Conservation (phyloP, 106 monocot genomes). For the Dioscorea zingiberensis region DNA sequence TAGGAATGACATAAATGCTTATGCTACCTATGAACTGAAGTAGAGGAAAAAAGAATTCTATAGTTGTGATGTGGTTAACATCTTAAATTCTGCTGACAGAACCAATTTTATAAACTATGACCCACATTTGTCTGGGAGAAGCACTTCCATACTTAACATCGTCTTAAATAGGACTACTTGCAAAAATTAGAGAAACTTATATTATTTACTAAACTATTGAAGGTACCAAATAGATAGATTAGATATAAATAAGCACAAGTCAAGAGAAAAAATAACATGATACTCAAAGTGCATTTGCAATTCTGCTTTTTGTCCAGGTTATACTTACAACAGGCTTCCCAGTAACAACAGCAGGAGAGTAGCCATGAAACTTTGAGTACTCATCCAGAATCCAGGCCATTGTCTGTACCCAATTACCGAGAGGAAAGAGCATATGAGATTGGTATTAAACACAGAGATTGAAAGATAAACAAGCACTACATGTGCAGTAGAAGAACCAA, state of each 20-base stretch:
- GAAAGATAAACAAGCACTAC: not conserved
- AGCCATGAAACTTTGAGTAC: constrained; percentile 92
- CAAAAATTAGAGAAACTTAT: no score
- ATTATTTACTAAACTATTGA: no score
- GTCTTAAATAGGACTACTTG: no score
- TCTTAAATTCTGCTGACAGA: no score
- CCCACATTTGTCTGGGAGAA: no score
- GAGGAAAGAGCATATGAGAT: not conserved
- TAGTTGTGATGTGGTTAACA: no score
- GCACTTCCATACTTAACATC: no score
- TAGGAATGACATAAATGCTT: no score
- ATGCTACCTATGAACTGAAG: no score
- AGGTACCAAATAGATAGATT: not conserved
- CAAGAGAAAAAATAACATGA: not conserved
- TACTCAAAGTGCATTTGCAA: not conserved
- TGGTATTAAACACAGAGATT: not conserved
- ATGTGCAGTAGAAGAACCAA: no score
- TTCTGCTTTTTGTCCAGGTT: not conserved
- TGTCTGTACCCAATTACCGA: constrained; percentile 37
- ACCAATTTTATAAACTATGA: no score
- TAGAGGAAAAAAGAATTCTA: no score
- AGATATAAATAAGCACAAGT: not conserved
- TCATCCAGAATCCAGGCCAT: constrained; percentile 98
- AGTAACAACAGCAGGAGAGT: constrained; percentile 90
- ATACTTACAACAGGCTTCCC: constrained; percentile 93